Percentiles rank a stretch among this genome's conserved stretches.
These are phyloP conservation scores for Eimeria sp. DNA, from an alignment of 169 alveolate genomes.

Conservation along the genomic window DNA sequence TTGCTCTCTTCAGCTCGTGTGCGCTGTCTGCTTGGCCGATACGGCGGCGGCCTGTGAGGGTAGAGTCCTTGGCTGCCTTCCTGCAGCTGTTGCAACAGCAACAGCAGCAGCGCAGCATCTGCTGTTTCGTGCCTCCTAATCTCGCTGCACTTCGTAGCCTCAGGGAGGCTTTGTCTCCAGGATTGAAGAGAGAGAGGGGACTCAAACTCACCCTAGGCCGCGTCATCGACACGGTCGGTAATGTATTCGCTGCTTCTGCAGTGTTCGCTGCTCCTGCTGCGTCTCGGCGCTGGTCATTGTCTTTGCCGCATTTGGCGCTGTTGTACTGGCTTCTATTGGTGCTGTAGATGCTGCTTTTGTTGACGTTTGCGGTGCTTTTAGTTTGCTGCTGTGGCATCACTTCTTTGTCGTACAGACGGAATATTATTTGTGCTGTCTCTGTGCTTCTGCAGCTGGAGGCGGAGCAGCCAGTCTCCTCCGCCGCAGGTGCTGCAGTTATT, in stretches of 20 bases:
- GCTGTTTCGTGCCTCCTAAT: slow-evolving; percentile 58
- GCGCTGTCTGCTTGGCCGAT: slow-evolving; percentile 28
- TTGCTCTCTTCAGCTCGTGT: slow-evolving; percentile 25
- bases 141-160: slow-evolving; percentile 32
- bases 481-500: not conserved
- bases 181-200: slow-evolving; percentile 39
- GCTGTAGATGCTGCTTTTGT: not conserved
- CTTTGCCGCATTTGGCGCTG: not conserved
- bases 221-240: slow-evolving; percentile 4
- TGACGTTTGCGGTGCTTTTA: not conserved
- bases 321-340: not conserved
- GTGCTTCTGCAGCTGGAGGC: slow-evolving; percentile 67
- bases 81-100: slow-evolving; percentile 26
- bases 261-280: not conserved
- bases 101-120: slow-evolving; percentile 55
- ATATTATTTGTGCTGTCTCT: not conserved
- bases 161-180: slow-evolving; percentile 66
- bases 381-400: not conserved
- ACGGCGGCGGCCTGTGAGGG: slow-evolving; percentile 36
- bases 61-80: slow-evolving; percentile 33
- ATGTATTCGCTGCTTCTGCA: not conserved
- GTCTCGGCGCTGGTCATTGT: not conserved
- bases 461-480: slow-evolving; percentile 16
- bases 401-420: not conserved
- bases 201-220: not conserved